Percentiles rank a stretch among this genome's conserved stretches.
Conservation (phyloP, 2,329 filamentous ascomycete species). For the Endothia cerciana region DNA sequence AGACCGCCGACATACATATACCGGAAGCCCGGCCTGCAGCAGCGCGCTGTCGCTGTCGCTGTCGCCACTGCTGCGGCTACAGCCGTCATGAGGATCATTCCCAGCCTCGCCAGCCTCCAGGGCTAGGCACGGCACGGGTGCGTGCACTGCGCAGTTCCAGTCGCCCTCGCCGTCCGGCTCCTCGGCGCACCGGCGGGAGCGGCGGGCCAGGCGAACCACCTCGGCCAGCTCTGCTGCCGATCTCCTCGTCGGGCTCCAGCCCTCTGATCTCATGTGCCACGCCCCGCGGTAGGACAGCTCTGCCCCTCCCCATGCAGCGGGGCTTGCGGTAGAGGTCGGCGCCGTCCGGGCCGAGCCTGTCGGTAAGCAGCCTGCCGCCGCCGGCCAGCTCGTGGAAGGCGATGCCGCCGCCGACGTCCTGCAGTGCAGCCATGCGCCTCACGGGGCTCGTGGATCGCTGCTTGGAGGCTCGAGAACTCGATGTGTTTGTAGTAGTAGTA, state of each 20-base stretch:
- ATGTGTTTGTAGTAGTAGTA: too few species aligned
- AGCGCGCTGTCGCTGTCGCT: background rate
- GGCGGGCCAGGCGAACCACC: background rate
- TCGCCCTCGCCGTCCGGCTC: background rate
- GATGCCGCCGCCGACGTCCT: too few species aligned
- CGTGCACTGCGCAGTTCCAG: background rate
- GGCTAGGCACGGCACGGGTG: background rate
- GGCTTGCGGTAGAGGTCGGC: too few species aligned
- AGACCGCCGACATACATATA: background rate
- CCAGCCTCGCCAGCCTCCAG: background rate
- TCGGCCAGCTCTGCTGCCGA: background rate
- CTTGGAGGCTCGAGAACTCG: too few species aligned
- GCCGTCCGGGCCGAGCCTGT: too few species aligned
- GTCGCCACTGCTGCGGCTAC: background rate
- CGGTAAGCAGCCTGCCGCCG: too few species aligned
- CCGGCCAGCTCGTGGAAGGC: too few species aligned
- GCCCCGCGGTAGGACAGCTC: background rate
- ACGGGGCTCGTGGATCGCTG: too few species aligned
- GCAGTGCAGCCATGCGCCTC: too few species aligned
- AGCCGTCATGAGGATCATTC: background rate
- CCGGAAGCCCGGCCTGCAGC: background rate
- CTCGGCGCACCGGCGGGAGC: background rate
- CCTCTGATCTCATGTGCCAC: too few species aligned
- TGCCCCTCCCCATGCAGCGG: background rate
- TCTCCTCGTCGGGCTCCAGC: background rate